A percentile compares a stretch with the other conserved stretches of the same genome.
phyloP scores from a whole-genome alignment of 768 basidiomycete species.

The Hirschioporus abietinus region DNA sequence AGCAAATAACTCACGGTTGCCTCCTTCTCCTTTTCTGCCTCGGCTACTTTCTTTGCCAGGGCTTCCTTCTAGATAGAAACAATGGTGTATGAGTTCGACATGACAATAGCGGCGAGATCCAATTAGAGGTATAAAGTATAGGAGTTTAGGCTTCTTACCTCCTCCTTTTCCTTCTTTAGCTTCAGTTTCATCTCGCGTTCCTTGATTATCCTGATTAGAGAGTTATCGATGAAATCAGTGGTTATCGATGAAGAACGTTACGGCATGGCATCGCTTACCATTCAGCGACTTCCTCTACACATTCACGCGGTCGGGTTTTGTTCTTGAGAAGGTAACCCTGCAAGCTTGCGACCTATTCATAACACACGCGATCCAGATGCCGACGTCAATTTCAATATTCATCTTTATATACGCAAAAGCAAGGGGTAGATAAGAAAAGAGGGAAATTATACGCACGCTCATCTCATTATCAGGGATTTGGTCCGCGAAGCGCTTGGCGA shows the following conservation, averaged over 20 bases:
- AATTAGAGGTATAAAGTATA: not conserved
- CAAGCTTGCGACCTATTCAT: slow-evolving; percentile 63
- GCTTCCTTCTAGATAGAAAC: slow-evolving; percentile 55
- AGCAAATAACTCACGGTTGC: slow-evolving; percentile 24
- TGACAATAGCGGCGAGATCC: not conserved
- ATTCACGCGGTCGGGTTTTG: slow-evolving; percentile 84
- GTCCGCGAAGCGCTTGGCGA: slow-evolving; percentile 79
- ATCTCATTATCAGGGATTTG: slow-evolving; percentile 84
- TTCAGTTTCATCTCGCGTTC: slow-evolving; percentile 83
- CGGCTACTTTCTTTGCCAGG: slow-evolving; percentile 67
- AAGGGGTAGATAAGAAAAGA: not conserved
- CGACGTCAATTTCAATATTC: slow-evolving; percentile 2
- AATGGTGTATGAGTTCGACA: not conserved
- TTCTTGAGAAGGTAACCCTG: slow-evolving; percentile 88
- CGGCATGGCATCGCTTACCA: slow-evolving; percentile 41
- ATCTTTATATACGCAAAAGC: slow-evolving; percentile 1
- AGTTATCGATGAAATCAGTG: slow-evolving; percentile 1
- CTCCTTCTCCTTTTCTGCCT: slow-evolving; percentile 64
- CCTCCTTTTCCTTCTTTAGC: slow-evolving; percentile 74
- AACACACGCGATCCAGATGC: slow-evolving; percentile 5
- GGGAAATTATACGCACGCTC: slow-evolving; percentile 49
- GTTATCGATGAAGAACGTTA: slow-evolving; percentile 6
- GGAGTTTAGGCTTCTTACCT: slow-evolving; percentile 28
- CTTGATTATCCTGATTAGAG: slow-evolving; percentile 45
- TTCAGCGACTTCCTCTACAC: slow-evolving; percentile 70